A percentile compares a stretch with the other conserved stretches of the same genome.
phyloP scores from a whole-genome alignment of 1,284 basidiomycete species.

The Peniophora sp. region DNA sequence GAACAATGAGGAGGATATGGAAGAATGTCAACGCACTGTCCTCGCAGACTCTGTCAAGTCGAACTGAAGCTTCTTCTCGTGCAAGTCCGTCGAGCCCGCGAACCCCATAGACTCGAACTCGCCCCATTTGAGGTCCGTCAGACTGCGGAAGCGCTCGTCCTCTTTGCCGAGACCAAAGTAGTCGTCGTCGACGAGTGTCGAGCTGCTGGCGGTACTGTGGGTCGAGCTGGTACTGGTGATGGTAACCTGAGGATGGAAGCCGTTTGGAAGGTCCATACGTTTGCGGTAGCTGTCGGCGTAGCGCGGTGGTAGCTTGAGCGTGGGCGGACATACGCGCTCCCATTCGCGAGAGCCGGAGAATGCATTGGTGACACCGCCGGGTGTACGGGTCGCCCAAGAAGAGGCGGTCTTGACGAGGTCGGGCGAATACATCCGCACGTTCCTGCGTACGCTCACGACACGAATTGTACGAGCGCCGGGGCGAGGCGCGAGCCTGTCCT shows the following conservation, averaged over 20 bases:
- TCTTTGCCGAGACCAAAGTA: conserved; percentile 22
- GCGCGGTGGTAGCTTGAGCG: conserved; percentile 43
- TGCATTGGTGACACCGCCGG: conserved; percentile 23
- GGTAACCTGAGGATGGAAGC: conserved; percentile 46
- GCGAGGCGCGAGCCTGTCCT: conserved; percentile 48
- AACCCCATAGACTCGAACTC: conserved; percentile 82
- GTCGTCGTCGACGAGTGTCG: conserved; percentile 25
- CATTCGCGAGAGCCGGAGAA: conserved; percentile 61
- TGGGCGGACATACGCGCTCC: conserved; percentile 56
- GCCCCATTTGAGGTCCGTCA: conserved; percentile 84
- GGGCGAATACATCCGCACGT: conserved; percentile 74
- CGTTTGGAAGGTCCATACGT: conserved; percentile 55
- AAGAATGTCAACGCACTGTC: conserved; percentile 42
- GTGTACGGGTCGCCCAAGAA: conserved; percentile 51
- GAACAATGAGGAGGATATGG: conserved; percentile 4
- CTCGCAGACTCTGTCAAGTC: conserved; percentile 83
- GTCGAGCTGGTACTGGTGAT: conserved; percentile 20
- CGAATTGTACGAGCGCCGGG: conserved; percentile 67
- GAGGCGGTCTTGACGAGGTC: conserved; percentile 72
- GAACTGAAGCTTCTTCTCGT: conserved; percentile 73
- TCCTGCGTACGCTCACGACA: conserved; percentile 65
- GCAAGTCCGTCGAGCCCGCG: conserved; percentile 33
- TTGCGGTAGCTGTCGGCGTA: conserved; percentile 70
- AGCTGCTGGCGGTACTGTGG: conserved; percentile 20
- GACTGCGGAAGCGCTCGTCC: conserved; percentile 65